phyloP scores from a whole-genome alignment of 345 rosid species.

The Sisymbrium irio region DNA sequence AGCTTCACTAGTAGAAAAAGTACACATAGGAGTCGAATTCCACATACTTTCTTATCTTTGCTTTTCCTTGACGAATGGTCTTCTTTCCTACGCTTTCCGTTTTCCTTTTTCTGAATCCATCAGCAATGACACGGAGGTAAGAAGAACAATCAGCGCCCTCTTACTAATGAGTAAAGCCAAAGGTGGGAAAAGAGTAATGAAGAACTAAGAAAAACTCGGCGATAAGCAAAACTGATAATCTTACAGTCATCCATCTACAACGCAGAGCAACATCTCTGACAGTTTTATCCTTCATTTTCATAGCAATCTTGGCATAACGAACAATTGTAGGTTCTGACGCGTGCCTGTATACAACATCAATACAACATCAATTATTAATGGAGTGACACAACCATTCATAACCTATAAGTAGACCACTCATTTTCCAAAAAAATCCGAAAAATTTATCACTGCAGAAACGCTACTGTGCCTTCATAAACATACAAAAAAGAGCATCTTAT shows the following conservation, averaged over 20 bases:
- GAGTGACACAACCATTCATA: background rate
- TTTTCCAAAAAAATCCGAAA: background rate
- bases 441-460: background rate
- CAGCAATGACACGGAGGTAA: conserved; percentile 13
- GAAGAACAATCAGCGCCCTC: background rate
- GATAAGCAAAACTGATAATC: conserved; percentile 23
- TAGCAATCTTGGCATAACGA: conserved; percentile 85
- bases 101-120: conserved; percentile 70
- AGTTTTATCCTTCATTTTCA: conserved; percentile 71
- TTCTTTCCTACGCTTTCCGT: conserved; percentile 78
- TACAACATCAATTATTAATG: conserved; percentile 15
- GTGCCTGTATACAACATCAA: conserved; percentile 41
- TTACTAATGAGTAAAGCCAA: background rate
- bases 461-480: background rate
- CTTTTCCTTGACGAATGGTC: conserved; percentile 73
- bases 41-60: conserved; percentile 74
- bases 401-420: background rate
- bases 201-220: background rate
- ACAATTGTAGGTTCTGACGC: conserved; percentile 52
- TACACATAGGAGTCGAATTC: background rate
- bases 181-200: background rate
- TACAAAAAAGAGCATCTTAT: background rate
- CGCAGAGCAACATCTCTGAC: conserved; percentile 82
- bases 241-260: conserved; percentile 81
- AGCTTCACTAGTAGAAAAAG: background rate